Evolutionary conservation across 2,329 filamentous ascomycete genomes (phyloP), one percentile per base, ranked within the genome.

Genomic region (Aspergillus felis): DNA sequence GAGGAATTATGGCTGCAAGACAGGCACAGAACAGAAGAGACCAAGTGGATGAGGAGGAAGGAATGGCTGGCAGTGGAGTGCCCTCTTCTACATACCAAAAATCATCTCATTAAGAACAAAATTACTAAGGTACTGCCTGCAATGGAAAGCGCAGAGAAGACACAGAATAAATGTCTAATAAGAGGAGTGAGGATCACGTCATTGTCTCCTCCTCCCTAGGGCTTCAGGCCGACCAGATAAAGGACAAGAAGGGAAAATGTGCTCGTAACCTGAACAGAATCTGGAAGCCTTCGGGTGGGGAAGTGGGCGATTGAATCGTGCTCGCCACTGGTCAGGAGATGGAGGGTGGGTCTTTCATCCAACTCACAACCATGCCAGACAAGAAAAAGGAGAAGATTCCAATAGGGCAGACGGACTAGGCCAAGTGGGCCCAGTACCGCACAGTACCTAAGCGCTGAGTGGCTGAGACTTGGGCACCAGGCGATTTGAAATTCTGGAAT

Each of bases 281-380:
- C 53, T 55, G 56, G 52, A 55, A 55, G 49, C 27, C 46, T 35
- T 9, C 10, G 25, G 47, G 57, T 60, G 57, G 51, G 44, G 50
- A 53, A 47, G 35, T 20, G 12, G 42, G 46, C 25, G 22, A 27
- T 41, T 32, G 41, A 49, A 54, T 55, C 42, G 48, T 51, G 48
- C 48, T 53, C 47, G 57, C 55, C 55, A 54, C 32, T 55, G 51
- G 52, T 35, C 47, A 25, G 14, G 24, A 27, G 28, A 42, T 22
- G 25, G 27, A 20, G 42, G 47, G 55, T 58, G 56, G 56, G 53
- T 58, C 56, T 53, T 55, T 53, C 53, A 49, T 55, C 48, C 41
- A 58, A 48, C 50, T 49, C 44, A 53, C 47, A 17, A 17, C 14
- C 32, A 35, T 6, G 41, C 56, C 53, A 41, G 25, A 55, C 44